Percentiles rank a stretch among this genome's conserved stretches.
Conservation (phyloP, 2,329 filamentous ascomycete genomes). For the Cladosporium velox region DNA sequence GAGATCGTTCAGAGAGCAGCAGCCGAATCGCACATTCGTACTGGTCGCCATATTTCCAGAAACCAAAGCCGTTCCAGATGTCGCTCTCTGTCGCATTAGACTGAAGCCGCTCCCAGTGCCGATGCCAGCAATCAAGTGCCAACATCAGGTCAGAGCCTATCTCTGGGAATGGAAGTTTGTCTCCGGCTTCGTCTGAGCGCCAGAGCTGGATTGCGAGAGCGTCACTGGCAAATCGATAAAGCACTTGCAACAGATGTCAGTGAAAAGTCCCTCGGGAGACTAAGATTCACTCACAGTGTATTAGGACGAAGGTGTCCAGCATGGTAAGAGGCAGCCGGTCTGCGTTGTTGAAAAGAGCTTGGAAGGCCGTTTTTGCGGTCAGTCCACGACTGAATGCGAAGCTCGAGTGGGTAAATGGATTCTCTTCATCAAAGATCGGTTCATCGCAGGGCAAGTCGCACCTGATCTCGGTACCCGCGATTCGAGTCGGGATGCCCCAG, state of each 20-base stretch:
- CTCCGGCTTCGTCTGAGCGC: background rate
- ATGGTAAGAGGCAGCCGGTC: constrained; percentile 19
- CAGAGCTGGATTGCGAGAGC: background rate
- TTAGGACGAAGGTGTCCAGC: constrained; percentile 25
- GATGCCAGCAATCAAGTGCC: constrained; percentile 24
- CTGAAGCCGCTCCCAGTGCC: constrained; percentile 19
- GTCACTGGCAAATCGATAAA: background rate
- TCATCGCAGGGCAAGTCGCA: constrained; percentile 23
- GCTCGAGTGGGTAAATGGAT: constrained; percentile 21
- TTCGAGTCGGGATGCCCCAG: constrained; percentile 22
- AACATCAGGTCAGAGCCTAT: background rate
- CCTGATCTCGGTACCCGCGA: constrained; percentile 18
- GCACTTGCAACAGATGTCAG: background rate
- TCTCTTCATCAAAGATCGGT: constrained; percentile 20
- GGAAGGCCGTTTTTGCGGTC: constrained; percentile 16
- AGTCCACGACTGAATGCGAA: constrained; percentile 21
- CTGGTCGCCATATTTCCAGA: constrained; percentile 25
- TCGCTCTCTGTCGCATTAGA: constrained; percentile 8
- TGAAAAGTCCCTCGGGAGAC: background rate
- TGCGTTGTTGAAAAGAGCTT: constrained; percentile 4
- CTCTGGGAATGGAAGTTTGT: background rate
- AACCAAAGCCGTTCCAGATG: constrained; percentile 20
- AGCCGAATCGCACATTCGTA: constrained; percentile 23
- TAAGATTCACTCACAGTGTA: constrained; percentile 11
- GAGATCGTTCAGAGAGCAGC: constrained; percentile 5